phyloP scores from a whole-genome alignment of 345 rosid genomes.

The Gossypium ekmanianum region DNA sequence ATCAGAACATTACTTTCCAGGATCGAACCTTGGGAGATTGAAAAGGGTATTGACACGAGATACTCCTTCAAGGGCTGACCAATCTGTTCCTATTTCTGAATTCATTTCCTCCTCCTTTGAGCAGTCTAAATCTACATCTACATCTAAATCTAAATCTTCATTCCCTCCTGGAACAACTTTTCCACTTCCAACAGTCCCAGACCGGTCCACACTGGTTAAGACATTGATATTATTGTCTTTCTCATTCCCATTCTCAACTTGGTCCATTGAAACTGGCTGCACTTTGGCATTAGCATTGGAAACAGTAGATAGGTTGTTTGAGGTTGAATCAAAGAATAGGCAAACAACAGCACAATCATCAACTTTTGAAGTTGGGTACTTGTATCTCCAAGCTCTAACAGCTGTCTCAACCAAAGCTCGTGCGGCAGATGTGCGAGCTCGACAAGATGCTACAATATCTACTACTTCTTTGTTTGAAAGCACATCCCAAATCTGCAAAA shows the following conservation, averaged over 20 bases:
- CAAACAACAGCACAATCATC: conserved; percentile 98
- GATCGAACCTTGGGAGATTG: conserved; percentile 71
- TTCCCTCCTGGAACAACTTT: conserved; percentile 30
- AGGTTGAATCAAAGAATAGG: conserved; percentile 59
- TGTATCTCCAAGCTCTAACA: conserved; percentile 81
- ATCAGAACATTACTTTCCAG: conserved; percentile 27
- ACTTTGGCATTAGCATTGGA: conserved; percentile 41
- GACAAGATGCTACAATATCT: conserved; percentile 66
- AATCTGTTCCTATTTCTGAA: conserved; percentile 49
- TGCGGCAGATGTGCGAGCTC: conserved; percentile 67
- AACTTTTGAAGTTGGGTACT: conserved; percentile 86
- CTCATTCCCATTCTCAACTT: conserved; percentile 23
- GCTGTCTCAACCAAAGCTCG: conserved; percentile 78
- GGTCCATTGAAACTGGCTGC: conserved; percentile 23
- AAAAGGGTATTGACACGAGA: conserved; percentile 84
- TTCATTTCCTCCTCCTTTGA: conserved; percentile 40
- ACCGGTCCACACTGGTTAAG: conserved; percentile 30
- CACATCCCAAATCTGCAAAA: conserved; percentile 87
- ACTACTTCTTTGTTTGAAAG: conserved; percentile 86
- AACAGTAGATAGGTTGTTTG: conserved; percentile 38
- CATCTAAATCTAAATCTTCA: conserved; percentile 28
- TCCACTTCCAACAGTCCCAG: conserved; percentile 38
- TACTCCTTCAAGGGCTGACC: conserved; percentile 96
- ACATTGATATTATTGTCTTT: conserved; percentile 27
- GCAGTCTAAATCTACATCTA: conserved; percentile 24